Evolutionary conservation across 2,329 filamentous ascomycete species (phyloP).

Genomic region (Colletotrichum eleusines): DNA sequence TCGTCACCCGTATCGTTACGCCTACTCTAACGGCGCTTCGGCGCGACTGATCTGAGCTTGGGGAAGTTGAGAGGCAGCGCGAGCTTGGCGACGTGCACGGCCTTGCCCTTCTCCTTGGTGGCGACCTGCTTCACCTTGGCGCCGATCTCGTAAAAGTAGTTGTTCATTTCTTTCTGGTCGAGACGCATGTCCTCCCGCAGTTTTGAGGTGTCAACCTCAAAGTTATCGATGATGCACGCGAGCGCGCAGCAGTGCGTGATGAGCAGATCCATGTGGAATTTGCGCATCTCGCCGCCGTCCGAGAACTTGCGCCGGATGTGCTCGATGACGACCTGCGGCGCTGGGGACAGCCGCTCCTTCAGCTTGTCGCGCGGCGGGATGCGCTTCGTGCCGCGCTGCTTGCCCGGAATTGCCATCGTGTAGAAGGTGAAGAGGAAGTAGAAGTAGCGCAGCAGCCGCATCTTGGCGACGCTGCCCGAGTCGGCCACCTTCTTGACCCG

Average conservation of each 20-base stretch:
- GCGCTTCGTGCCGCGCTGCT: slow-evolving; percentile 59
- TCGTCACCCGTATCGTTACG: slow-evolving; percentile 7
- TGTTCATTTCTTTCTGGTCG: slow-evolving; percentile 76
- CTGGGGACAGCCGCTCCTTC: slow-evolving; percentile 65
- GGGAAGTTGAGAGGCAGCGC: slow-evolving; percentile 87
- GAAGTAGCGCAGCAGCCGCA: slow-evolving; percentile 72
- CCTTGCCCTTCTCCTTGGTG: slow-evolving; percentile 70
- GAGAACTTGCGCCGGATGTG: slow-evolving; percentile 78
- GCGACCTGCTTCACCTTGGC: slow-evolving; percentile 73
- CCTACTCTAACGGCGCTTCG: slow-evolving; percentile 41
- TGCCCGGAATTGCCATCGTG: slow-evolving; percentile 59
- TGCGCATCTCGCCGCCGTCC: slow-evolving; percentile 72
- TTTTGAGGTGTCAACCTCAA: slow-evolving; percentile 76
- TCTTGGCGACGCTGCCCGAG: slow-evolving; percentile 61
- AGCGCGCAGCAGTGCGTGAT: slow-evolving; percentile 80
- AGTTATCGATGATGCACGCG: slow-evolving; percentile 79
- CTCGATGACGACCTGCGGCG: slow-evolving; percentile 73
- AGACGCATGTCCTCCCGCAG: slow-evolving; percentile 79
- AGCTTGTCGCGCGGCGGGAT: slow-evolving; percentile 74
- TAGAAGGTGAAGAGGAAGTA: slow-evolving; percentile 69
- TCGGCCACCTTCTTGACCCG: slow-evolving; percentile 64
- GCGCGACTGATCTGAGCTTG: slow-evolving; percentile 60
- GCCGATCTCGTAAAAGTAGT: slow-evolving; percentile 83
- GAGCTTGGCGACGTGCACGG: slow-evolving; percentile 73
- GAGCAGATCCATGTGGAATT: slow-evolving; percentile 78